Base-by-base conservation (phyloP, 1,284 basidiomycete species). In the Butyriboletus appendiculatus region DNA sequence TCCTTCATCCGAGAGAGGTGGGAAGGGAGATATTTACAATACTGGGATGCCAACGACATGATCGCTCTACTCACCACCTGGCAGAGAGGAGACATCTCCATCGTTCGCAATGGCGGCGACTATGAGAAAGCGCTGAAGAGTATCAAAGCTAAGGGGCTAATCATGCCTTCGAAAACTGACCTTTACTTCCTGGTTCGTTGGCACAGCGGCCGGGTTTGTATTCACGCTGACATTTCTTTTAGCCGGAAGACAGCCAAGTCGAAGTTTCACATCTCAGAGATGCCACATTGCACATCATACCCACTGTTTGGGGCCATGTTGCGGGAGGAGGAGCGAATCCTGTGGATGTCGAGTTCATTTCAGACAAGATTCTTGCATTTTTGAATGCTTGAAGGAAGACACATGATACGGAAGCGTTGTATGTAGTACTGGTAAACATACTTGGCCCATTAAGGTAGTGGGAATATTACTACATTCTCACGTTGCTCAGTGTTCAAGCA, bases 1-100 rank as follows among this genome's bases (percentile, higher is more conserved):
- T 61, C 65, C 15, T 72, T 65, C 58, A 45, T 76, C 18, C 60
- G 64, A 20, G 74, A 73, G 51, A 60, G 58, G 20, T 76, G 75
- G 74, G 74, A 76, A 57, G 71, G 59, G 41, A 58, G 70, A 34
- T 70, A 60, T 55, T 50, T 75, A 32, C 52, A 58, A 15, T 48
- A 62, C 41, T 76, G 75, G 73, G 75, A 76, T 38, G 74, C 74
- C 44, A 75, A 76, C 55, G 73, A 76, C 58, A 68, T 75, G 62
- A 55, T 76, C 33, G 62, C 68, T 28, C 62, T 76, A 16, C 60
- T 76, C 41, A 61, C 65, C 33, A 76, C 75, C 18, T 76, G 75
- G 75, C 71, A 75, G 48, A 63, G 52, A 3, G 74, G 72, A 33
- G 75, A 77, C 58, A 66, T 77, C 33, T 73, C 76, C 30, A 58